These are phyloP conservation scores for Arctium lappa DNA, from an alignment of 129 eudicot genomes.

Conservation along the genomic window DNA sequence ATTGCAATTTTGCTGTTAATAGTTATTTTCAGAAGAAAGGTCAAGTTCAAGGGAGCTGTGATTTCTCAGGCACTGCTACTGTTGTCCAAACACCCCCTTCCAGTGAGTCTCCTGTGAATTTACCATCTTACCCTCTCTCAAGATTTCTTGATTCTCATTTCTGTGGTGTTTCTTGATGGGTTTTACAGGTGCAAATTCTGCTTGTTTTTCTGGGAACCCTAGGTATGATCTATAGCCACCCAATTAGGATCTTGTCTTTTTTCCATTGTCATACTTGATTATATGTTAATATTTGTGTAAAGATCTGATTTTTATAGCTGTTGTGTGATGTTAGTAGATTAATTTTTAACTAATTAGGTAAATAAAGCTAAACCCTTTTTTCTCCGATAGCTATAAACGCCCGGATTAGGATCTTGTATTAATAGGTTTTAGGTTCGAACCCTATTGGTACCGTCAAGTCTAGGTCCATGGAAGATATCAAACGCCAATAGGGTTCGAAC, in stretches of 20 bases:
- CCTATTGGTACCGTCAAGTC: background rate
- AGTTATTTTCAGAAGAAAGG: slow-evolving; percentile 67
- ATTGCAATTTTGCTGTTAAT: slow-evolving; percentile 80
- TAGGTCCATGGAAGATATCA: too few species aligned
- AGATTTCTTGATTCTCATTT: slow-evolving; percentile 1
- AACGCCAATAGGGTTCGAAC: too few species aligned
- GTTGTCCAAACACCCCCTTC: slow-evolving; percentile 32
- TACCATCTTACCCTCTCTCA: slow-evolving; percentile 18
- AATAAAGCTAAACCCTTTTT: slow-evolving; percentile 11
- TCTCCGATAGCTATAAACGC: background rate
- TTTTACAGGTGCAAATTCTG: slow-evolving; percentile 52
- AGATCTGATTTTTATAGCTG: slow-evolving; percentile 13
- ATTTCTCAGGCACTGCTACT: slow-evolving; percentile 47
- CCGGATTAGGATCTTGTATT: background rate
- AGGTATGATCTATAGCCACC: slow-evolving; percentile 41
- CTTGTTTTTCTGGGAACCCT: slow-evolving; percentile 38
- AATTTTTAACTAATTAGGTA: background rate
- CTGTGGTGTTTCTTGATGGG: slow-evolving; percentile 3
- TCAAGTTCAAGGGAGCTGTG: slow-evolving; percentile 44
- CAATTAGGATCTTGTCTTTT: slow-evolving; percentile 33
- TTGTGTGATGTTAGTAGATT: background rate
- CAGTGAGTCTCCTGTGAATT: slow-evolving; percentile 32
- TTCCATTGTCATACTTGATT: background rate
- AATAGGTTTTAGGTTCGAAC: background rate
- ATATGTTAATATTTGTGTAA: background rate